phyloP scores from a whole-genome alignment of 2,329 filamentous ascomycete genomes.

The Phaeosphaeria sp. region DNA sequence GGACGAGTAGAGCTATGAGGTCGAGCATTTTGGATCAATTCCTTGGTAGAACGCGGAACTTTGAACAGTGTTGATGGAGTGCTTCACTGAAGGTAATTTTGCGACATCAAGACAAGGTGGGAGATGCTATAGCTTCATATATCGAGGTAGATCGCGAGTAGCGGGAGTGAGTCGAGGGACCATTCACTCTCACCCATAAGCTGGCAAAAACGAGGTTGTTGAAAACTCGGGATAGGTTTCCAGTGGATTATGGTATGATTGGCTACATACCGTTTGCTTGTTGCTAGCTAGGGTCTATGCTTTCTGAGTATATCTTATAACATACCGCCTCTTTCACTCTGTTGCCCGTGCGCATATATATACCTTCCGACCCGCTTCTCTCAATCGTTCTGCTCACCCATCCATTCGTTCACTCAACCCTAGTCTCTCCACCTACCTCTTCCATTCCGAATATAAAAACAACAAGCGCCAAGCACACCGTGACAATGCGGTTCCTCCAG shows the following conservation, averaged over 20 bases:
- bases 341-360: neutral
- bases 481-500: conserved; percentile 14
- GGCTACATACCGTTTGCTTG: neutral
- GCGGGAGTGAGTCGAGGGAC: too few species aligned
- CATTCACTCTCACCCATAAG: too few species aligned
- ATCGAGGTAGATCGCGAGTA: too few species aligned
- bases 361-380: neutral
- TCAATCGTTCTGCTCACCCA: neutral
- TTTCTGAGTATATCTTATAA: neutral
- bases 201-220: neutral
- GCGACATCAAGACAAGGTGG: too few species aligned
- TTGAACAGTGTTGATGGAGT: neutral
- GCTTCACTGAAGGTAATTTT: too few species aligned
- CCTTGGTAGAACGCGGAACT: too few species aligned
- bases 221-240: too few species aligned
- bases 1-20: neutral
- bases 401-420: neutral
- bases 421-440: neutral
- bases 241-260: neutral
- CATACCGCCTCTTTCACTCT: neutral
- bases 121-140: too few species aligned
- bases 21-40: neutral
- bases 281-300: neutral
- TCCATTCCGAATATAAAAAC: neutral
- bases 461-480: neutral